These are phyloP conservation scores for Backusella circina DNA, from an alignment of 192 early-diverging fungal species.

Conservation along the genomic window DNA sequence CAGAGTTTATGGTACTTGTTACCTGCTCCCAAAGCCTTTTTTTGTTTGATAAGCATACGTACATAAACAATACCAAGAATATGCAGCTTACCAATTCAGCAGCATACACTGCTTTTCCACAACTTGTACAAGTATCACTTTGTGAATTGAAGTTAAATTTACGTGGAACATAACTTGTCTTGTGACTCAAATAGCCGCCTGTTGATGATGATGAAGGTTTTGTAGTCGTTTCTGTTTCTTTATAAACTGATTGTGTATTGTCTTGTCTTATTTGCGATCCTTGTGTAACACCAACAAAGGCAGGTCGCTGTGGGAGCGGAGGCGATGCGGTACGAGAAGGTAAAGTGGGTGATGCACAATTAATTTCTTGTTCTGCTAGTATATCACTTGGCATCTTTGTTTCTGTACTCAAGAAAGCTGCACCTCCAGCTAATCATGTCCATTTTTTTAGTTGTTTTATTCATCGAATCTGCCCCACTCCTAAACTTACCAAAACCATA, in stretches of 20 bases:
- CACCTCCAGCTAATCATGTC: slow-evolving; percentile 21
- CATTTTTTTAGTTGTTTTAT: not conserved
- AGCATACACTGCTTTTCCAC: slow-evolving; percentile 55
- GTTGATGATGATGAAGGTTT: not conserved
- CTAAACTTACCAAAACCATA: slow-evolving; percentile 27
- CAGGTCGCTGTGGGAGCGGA: not conserved
- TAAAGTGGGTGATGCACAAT: not conserved
- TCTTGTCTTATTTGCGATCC: not conserved
- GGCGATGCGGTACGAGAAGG: not conserved
- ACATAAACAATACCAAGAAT: no score
- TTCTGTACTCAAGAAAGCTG: slow-evolving; percentile 29
- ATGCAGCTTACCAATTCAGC: slow-evolving; percentile 42
- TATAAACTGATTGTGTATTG: not conserved
- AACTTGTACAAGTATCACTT: slow-evolving; percentile 50
- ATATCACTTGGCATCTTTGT: slow-evolving; percentile 26
- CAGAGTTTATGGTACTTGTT: slow-evolving; percentile 60
- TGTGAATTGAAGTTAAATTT: slow-evolving; percentile 26
- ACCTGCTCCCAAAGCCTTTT: slow-evolving; percentile 43
- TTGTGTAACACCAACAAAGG: not conserved
- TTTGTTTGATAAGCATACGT: not conserved
- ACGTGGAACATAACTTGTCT: slow-evolving; percentile 30
- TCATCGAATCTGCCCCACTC: not conserved
- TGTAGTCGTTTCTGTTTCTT: not conserved
- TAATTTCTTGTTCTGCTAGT: not conserved
- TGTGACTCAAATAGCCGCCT: slow-evolving; percentile 8